Evolutionary conservation across 192 early-diverging fungal genomes (phyloP).

Genomic region (Backusella macrospora): DNA sequence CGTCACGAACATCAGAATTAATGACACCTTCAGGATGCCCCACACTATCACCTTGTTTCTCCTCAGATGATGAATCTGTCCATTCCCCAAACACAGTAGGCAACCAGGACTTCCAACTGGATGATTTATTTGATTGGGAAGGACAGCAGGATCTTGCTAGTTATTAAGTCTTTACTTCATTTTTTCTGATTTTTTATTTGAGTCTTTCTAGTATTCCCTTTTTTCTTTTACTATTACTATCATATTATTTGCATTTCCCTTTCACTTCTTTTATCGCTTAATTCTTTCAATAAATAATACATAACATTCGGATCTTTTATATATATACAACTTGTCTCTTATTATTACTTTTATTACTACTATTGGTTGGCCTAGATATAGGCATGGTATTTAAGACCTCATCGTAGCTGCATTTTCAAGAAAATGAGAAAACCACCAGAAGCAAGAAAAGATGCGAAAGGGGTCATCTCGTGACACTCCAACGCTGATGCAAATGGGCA

Average conservation of each 20-base stretch:
- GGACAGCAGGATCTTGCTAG: slow-evolving; percentile 31
- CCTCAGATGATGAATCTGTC: slow-evolving; percentile 34
- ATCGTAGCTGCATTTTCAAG: too few species aligned
- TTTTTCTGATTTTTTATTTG: slow-evolving; percentile 19
- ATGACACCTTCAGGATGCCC: slow-evolving; percentile 18
- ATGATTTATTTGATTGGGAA: slow-evolving; percentile 45
- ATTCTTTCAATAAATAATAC: slow-evolving; percentile 16
- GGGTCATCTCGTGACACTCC: too few species aligned
- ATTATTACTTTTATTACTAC: too few species aligned
- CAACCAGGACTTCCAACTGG: slow-evolving; percentile 29
- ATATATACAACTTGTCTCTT: background rate
- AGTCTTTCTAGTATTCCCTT: background rate
- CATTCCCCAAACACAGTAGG: slow-evolving; percentile 13
- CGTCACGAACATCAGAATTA: slow-evolving; percentile 12
- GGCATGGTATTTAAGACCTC: too few species aligned
- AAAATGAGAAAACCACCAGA: too few species aligned
- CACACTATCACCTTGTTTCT: slow-evolving; percentile 31
- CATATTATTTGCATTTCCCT: background rate
- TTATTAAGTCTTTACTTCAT: background rate
- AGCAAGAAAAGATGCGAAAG: too few species aligned
- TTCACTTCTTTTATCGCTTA: background rate
- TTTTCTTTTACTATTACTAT: slow-evolving; percentile 9
- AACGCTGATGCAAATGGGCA: too few species aligned
- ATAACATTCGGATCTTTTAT: slow-evolving; percentile 16
- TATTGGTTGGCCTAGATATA: too few species aligned